Base-by-base conservation (phyloP, 805 yeast species). In the Candida michaelii region DNA sequence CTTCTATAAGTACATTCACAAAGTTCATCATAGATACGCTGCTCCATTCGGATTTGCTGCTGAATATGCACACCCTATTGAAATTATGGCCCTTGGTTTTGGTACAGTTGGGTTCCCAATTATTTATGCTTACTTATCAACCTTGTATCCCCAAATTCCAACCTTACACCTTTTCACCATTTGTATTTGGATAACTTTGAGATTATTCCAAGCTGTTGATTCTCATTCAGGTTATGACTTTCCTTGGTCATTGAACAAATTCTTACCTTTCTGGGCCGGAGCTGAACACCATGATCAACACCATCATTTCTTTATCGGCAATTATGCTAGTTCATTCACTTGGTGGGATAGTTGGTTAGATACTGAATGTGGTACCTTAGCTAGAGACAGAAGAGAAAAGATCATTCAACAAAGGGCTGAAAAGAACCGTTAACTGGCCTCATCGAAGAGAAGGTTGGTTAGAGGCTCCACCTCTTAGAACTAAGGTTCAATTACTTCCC, bases 251-350 rank as follows among this genome's bases (percentile, higher is more conserved):
- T 75, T 91, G 59, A 93, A 89, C 69, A 89, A 89, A 62, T 81
- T 91, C 67, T 62, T 91, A 47, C 97, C 97, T 37, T 79, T 93
- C 69, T 90, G 98, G 97, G 96, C 97, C 3, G 98, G 98, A 52
- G 97, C 97, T 16, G 97, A 87, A 58, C 98, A 91, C 67, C 98
- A 91, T 63, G 99, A 91, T 66, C 87, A 87, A 67, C 99, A 91
- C 63, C 99, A 91, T 65, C 95, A 87, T 63, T 89, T 85, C 71
- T 91, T 91, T 68, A 85, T 89, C 55, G 98, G 98, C 52, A 89
- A 90, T 67, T 91, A 89, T 64, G 93, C 97, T 21, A 85, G 96
- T 34, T 81, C 90, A 27, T 93, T 91, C 79, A 83, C 97, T 71
- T 87, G 95, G 88, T 89, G 96, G 95, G 99, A 91, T 69, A 85